These are phyloP conservation scores for Eutypa lata DNA, from an alignment of 2,329 filamentous ascomycete species.

Conservation along the genomic window DNA sequence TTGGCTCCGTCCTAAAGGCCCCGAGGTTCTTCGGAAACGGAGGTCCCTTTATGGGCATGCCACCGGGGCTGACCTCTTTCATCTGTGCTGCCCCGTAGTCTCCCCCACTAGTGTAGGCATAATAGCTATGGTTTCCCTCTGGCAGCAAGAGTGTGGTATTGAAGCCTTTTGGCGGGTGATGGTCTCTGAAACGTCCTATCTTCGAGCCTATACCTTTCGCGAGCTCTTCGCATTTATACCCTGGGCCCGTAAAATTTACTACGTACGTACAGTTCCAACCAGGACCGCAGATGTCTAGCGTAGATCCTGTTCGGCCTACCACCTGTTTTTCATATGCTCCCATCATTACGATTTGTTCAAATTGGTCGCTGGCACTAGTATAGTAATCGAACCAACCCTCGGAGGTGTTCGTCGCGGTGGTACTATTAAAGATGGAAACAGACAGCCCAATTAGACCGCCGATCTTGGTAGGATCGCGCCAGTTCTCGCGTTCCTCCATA, in stretches of 20 bases:
- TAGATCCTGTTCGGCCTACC: conserved; percentile 24
- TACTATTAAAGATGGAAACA: conserved; percentile 30
- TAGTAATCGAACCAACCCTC: conserved; percentile 33
- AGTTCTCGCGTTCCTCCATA: conserved; percentile 32
- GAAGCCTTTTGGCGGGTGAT: conserved; percentile 25
- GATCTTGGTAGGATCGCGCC: conserved; percentile 26
- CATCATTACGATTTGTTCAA: conserved; percentile 25
- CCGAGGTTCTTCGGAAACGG: conserved; percentile 32
- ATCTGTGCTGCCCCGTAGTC: conserved; percentile 32
- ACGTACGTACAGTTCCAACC: conserved; percentile 39
- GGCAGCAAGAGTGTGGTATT: conserved; percentile 30
- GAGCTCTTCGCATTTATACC: conserved; percentile 36
- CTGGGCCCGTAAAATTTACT: conserved; percentile 34
- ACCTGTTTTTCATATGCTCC: conserved; percentile 22
- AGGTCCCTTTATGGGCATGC: conserved; percentile 23
- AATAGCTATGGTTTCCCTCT: conserved; percentile 31
- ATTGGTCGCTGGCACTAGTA: conserved; percentile 19
- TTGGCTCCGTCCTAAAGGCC: conserved; percentile 34
- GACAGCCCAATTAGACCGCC: conserved; percentile 24
- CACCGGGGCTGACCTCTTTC: conserved; percentile 25
- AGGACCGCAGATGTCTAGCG: conserved; percentile 31
- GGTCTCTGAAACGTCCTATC: conserved; percentile 23
- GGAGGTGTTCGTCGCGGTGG: conserved; percentile 11
- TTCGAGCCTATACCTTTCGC: conserved; percentile 27
- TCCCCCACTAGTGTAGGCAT: conserved; percentile 27